Percentiles rank a stretch among this genome's conserved stretches.
Conservation (phyloP, 805 yeast genomes). For the Clavispora asparagi region DNA sequence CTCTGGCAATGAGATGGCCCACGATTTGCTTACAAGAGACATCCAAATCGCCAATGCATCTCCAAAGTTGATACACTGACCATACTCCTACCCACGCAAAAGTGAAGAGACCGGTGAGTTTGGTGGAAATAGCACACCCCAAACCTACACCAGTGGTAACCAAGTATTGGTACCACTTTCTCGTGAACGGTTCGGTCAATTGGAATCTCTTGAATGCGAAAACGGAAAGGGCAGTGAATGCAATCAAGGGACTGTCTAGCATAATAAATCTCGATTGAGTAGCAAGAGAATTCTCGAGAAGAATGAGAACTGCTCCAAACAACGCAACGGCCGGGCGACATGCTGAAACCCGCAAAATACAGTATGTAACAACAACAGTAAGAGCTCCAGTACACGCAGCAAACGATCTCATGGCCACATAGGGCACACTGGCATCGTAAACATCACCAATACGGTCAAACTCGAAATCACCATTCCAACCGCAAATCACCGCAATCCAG, state of each 20-base stretch:
- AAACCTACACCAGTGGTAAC: conserved; percentile 42
- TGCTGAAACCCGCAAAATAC: conserved; percentile 50
- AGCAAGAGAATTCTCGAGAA: conserved; percentile 61
- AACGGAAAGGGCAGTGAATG: conserved; percentile 43
- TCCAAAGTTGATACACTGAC: conserved; percentile 56
- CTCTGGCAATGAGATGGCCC: conserved; percentile 37
- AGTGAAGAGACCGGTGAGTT: conserved; percentile 69
- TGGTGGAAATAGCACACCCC: conserved; percentile 59
- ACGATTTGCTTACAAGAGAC: conserved; percentile 34
- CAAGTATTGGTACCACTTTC: conserved; percentile 50
- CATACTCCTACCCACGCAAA: conserved; percentile 56
- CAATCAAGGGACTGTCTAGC: conserved; percentile 41
- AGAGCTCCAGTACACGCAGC: conserved; percentile 53
- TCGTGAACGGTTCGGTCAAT: conserved; percentile 38
- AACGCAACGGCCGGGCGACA: conserved; percentile 48
- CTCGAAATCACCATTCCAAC: conserved; percentile 44
- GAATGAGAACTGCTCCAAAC: conserved; percentile 46
- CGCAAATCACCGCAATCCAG: conserved; percentile 45
- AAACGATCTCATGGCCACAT: conserved; percentile 50
- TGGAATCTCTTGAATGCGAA: conserved; percentile 49
- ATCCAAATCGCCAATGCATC: conserved; percentile 59
- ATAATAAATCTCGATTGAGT: conserved; percentile 51
- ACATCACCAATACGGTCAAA: conserved; percentile 40
- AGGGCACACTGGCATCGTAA: conserved; percentile 35
- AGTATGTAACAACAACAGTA: conserved; percentile 48